Percentiles rank a stretch among this genome's conserved stretches.
phyloP scores from a whole-genome alignment of 768 basidiomycete genomes.

The Suillus plorans region DNA sequence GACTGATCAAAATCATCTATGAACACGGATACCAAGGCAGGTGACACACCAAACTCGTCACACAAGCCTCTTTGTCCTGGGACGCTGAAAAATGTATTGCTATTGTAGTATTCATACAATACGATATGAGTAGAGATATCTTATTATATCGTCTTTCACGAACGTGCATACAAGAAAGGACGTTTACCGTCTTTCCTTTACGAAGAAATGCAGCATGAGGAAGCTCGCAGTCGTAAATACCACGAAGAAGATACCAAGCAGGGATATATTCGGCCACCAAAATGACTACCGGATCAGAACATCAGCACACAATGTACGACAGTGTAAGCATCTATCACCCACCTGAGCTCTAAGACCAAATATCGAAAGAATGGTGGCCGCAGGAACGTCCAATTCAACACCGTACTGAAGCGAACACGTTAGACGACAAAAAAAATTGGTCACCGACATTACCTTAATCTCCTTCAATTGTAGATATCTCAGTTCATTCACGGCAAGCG shows the following conservation, averaged over 20 bases:
- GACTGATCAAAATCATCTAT: background rate
- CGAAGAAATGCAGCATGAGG: constrained; percentile 80
- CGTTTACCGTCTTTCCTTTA: constrained; percentile 63
- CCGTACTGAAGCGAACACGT: constrained; percentile 64
- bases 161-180: background rate
- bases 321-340: constrained; percentile 13
- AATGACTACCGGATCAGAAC: constrained; percentile 58
- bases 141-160: background rate
- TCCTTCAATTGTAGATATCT: constrained; percentile 92
- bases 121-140: background rate
- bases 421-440: background rate
- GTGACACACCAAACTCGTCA: background rate
- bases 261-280: constrained; percentile 96
- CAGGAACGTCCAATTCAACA: constrained; percentile 94
- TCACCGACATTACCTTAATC: constrained; percentile 58
- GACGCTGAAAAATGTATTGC: background rate
- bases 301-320: background rate
- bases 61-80: background rate
- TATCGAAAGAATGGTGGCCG: constrained; percentile 90
- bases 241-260: constrained; percentile 85
- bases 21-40: background rate
- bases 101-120: background rate
- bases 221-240: constrained; percentile 77
- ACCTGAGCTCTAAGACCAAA: constrained; percentile 91
- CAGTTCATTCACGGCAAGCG: constrained; percentile 95